A percentile compares a stretch with the other conserved stretches of the same genome.
phyloP scores from a whole-genome alignment of 2,329 filamentous ascomycete species.

The Aspergillus ochraceus region DNA sequence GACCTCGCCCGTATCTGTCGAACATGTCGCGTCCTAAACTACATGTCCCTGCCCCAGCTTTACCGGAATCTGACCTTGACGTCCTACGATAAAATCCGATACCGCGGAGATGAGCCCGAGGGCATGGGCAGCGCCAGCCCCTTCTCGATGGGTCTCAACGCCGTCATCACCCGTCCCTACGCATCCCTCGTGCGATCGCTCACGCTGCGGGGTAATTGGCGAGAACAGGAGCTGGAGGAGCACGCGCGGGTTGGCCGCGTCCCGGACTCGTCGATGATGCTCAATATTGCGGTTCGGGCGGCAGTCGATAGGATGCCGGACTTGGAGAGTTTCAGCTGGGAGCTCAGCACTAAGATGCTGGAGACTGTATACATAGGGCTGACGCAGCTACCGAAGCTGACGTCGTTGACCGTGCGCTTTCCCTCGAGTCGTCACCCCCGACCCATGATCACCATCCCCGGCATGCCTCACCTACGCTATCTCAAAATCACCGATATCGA shows the following conservation, averaged over 20 bases:
- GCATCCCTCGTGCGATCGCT: constrained; percentile 55
- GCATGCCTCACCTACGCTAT: constrained; percentile 55
- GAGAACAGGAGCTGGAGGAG: constrained; percentile 58
- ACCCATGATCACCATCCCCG: constrained; percentile 56
- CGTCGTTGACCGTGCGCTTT: constrained; percentile 56
- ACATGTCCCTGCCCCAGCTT: constrained; percentile 63
- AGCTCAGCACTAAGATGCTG: constrained; percentile 61
- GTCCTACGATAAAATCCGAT: constrained; percentile 60
- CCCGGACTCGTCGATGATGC: constrained; percentile 64
- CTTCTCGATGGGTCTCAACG: constrained; percentile 64
- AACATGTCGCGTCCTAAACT: constrained; percentile 62
- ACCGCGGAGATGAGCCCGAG: constrained; percentile 57
- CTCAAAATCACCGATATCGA: constrained; percentile 62
- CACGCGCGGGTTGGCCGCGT: constrained; percentile 58
- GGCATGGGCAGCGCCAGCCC: constrained; percentile 64
- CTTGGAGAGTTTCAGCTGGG: constrained; percentile 59
- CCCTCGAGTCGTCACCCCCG: constrained; percentile 57
- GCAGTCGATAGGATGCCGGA: constrained; percentile 60
- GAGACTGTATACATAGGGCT: constrained; percentile 60
- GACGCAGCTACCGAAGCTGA: constrained; percentile 50
- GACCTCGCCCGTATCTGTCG: constrained; percentile 61
- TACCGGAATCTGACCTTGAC: constrained; percentile 58
- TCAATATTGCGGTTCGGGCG: constrained; percentile 60
- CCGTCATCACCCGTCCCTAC: constrained; percentile 58
- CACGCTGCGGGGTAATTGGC: constrained; percentile 57